Percentiles rank a stretch among this genome's conserved stretches.
These are phyloP conservation scores for Peziza echinospora DNA, from an alignment of 495 filamentous ascomycete genomes.

Conservation along the genomic window DNA sequence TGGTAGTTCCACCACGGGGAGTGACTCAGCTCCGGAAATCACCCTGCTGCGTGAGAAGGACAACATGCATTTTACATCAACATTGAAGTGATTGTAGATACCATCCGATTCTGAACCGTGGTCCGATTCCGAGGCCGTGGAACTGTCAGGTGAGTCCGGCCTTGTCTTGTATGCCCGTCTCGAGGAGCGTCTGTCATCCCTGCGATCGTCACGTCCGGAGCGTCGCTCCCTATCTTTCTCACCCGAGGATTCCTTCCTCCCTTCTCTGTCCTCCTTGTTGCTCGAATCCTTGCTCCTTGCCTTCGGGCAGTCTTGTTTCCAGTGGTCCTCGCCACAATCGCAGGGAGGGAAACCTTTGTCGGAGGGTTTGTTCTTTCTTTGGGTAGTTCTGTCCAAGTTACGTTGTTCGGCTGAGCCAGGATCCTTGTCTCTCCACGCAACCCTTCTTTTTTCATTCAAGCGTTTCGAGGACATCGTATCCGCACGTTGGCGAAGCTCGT, in stretches of 20 bases:
- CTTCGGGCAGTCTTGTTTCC: too few species aligned
- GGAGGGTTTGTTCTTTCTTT: not conserved
- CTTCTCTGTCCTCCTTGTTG: too few species aligned
- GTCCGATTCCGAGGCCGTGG: not conserved
- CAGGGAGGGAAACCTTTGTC: too few species aligned
- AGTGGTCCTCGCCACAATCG: too few species aligned
- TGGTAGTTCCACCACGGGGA: not conserved
- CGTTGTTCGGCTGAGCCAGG: not conserved
- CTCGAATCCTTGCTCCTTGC: too few species aligned
- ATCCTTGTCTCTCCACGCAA: not conserved
- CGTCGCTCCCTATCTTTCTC: too few species aligned
- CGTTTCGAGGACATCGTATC: not conserved
- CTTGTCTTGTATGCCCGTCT: not conserved
- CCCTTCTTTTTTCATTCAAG: not conserved
- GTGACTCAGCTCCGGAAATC: not conserved
- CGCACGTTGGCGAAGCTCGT: not conserved
- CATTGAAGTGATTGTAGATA: not conserved
- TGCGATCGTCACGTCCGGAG: too few species aligned
- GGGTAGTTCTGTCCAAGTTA: not conserved
- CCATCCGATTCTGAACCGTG: not conserved
- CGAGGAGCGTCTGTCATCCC: too few species aligned
- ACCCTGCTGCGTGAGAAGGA: not conserved
- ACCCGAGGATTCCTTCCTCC: too few species aligned
- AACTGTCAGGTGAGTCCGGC: not conserved
- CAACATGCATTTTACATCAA: not conserved